Evolutionary conservation across 1,284 basidiomycete genomes (phyloP).

Genomic region (Laetiporus sulphureus): DNA sequence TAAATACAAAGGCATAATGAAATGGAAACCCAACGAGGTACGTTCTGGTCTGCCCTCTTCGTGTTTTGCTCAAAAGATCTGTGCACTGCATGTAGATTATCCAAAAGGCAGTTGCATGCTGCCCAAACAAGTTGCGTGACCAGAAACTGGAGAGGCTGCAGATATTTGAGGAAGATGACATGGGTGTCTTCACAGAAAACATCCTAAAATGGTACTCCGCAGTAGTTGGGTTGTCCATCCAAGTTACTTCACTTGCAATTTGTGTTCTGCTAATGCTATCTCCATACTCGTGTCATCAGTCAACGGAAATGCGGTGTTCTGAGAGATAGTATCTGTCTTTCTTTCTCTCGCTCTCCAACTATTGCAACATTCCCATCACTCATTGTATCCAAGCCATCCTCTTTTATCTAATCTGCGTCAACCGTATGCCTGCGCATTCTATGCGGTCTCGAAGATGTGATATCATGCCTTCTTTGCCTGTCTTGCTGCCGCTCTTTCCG

Average conservation of each 20-base stretch:
- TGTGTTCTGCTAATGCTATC: too few species aligned
- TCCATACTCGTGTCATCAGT: too few species aligned
- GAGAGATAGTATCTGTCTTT: neutral
- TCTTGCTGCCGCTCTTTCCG: conserved; percentile 6
- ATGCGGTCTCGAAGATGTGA: too few species aligned
- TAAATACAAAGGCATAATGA: conserved; percentile 76
- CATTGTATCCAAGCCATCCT: conserved; percentile 2
- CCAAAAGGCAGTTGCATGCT: conserved; percentile 94
- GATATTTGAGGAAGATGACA: conserved; percentile 74
- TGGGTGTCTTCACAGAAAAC: conserved; percentile 63
- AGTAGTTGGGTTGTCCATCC: conserved; percentile 1
- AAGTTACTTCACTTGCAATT: too few species aligned
- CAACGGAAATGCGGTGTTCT: neutral
- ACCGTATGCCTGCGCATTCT: too few species aligned
- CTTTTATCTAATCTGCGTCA: conserved; percentile 9
- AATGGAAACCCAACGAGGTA: conserved; percentile 88
- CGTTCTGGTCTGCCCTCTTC: conserved; percentile 23
- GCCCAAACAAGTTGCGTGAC: conserved; percentile 86
- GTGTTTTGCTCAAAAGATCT: conserved; percentile 1
- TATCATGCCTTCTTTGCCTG: conserved; percentile 8
- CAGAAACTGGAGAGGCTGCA: conserved; percentile 79
- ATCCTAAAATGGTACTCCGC: conserved; percentile 63
- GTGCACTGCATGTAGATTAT: conserved; percentile 62
- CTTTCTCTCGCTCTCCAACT: conserved; percentile 2
- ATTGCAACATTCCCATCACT: conserved; percentile 6